Conservation (phyloP, 2,329 filamentous ascomycete genomes). For the Exophiala oligosperma region DNA sequence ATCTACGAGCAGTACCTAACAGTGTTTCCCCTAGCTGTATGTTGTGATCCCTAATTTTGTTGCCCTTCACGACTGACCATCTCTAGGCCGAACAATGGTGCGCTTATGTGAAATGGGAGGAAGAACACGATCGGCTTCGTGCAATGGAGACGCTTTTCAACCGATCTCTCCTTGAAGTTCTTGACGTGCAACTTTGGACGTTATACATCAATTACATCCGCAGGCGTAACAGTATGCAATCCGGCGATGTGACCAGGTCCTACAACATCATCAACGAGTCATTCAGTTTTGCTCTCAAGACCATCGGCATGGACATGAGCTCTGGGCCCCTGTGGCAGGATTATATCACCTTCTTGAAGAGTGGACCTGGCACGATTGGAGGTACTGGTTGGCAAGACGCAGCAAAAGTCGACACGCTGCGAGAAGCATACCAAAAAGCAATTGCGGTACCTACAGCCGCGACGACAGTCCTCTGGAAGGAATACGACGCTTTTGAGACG, state of each 20-base stretch:
- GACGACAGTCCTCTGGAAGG: constrained; percentile 87
- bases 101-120: constrained; percentile 84
- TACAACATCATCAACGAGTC: constrained; percentile 78
- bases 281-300: constrained; percentile 88
- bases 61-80: constrained; percentile 35
- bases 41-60: constrained; percentile 40
- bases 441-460: constrained; percentile 83
- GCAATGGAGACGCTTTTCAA: constrained; percentile 82
- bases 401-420: constrained; percentile 93
- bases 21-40: constrained; percentile 86
- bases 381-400: constrained; percentile 92
- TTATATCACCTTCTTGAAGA: constrained; percentile 90
- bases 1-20: constrained; percentile 85
- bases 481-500: constrained; percentile 97
- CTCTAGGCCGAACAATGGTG: constrained; percentile 86
- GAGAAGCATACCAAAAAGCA: constrained; percentile 89
- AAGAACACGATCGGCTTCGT: constrained; percentile 78
- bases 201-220: constrained; percentile 95
- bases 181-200: constrained; percentile 85
- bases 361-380: constrained; percentile 79
- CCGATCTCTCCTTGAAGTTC: constrained; percentile 73
- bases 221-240: constrained; percentile 80
- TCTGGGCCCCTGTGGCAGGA: constrained; percentile 89
- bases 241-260: constrained; percentile 73
- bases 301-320: constrained; percentile 88